Percentiles rank a stretch among this genome's conserved stretches.
These are phyloP conservation scores for Aspergillus jensenii DNA, from an alignment of 2,329 filamentous ascomycete species.

Conservation along the genomic window DNA sequence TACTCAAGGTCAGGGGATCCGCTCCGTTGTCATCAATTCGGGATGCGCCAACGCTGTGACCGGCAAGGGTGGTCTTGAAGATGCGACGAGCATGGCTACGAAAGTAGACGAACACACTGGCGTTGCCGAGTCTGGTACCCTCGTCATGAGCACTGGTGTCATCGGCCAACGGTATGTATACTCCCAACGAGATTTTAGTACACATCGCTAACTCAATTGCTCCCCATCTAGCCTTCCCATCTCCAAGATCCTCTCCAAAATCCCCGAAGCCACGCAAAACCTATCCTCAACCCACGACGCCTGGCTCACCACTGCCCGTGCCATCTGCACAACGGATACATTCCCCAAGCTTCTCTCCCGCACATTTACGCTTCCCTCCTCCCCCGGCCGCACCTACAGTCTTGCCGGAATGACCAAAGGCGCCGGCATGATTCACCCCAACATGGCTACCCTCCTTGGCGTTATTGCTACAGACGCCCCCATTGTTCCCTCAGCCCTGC, in stretches of 20 bases:
- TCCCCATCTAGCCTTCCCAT: slow-evolving; percentile 68
- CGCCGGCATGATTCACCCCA: slow-evolving; percentile 98
- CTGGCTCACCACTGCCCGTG: slow-evolving; percentile 82
- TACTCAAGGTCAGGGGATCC: slow-evolving; percentile 67
- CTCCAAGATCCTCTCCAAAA: slow-evolving; percentile 79
- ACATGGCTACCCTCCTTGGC: slow-evolving; percentile 94
- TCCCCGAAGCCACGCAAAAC: slow-evolving; percentile 71
- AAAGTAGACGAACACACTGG: slow-evolving; percentile 69
- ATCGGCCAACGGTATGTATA: slow-evolving; percentile 77
- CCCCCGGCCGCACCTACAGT: slow-evolving; percentile 71
- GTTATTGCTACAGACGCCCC: slow-evolving; percentile 91
- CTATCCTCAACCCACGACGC: slow-evolving; percentile 76
- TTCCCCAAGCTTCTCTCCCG: slow-evolving; percentile 93
- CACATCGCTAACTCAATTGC: background rate
- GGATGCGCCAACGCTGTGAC: slow-evolving; percentile 98
- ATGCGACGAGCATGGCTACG: slow-evolving; percentile 80
- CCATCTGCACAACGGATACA: slow-evolving; percentile 97
- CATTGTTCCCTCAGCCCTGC: slow-evolving; percentile 67
- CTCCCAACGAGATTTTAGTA: background rate
- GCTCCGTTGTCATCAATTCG: slow-evolving; percentile 87
- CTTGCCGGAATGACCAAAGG: slow-evolving; percentile 97
- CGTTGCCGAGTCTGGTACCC: slow-evolving; percentile 59
- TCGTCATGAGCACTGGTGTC: slow-evolving; percentile 98
- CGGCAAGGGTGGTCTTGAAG: slow-evolving; percentile 81
- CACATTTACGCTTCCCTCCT: slow-evolving; percentile 80